These are phyloP conservation scores for Triangularia setosa DNA, from an alignment of 2,329 filamentous ascomycete species.

Conservation along the genomic window DNA sequence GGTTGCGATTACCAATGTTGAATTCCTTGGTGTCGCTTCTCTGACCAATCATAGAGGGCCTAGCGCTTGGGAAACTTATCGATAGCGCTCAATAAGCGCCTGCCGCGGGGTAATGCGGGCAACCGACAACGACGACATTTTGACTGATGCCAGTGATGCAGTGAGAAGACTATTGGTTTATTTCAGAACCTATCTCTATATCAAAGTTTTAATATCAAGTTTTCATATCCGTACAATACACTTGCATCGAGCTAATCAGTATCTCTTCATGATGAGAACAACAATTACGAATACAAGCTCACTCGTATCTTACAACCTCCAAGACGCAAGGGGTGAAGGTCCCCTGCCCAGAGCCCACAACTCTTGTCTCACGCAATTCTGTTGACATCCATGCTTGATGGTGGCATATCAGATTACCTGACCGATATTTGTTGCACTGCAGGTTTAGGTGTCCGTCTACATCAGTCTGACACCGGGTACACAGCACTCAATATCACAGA, in stretches of 20 bases:
- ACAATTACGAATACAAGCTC: not conserved
- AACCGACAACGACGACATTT: not conserved
- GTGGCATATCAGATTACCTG: not conserved
- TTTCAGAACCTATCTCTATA: not conserved
- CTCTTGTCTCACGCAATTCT: not conserved
- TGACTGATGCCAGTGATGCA: not conserved
- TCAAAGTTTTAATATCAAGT: no score
- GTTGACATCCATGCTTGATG: not conserved
- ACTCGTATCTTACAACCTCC: not conserved
- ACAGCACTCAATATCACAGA: not conserved
- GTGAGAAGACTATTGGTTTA: not conserved
- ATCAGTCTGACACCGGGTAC: not conserved
- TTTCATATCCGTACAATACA: no score
- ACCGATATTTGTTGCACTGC: not conserved
- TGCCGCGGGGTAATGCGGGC: not conserved
- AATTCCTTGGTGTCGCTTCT: constrained; percentile 8
- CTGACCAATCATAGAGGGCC: not conserved
- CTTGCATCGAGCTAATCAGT: no score
- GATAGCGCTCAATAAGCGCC: constrained; percentile 6
- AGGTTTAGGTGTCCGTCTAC: not conserved
- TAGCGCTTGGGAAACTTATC: constrained; percentile 10
- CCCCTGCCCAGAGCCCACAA: not conserved
- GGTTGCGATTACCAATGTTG: constrained; percentile 4
- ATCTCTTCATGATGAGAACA: no score
- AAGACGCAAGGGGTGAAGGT: not conserved